Evolutionary conservation across 495 filamentous ascomycete species (phyloP).

Genomic region (Trichoderma gamsii): DNA sequence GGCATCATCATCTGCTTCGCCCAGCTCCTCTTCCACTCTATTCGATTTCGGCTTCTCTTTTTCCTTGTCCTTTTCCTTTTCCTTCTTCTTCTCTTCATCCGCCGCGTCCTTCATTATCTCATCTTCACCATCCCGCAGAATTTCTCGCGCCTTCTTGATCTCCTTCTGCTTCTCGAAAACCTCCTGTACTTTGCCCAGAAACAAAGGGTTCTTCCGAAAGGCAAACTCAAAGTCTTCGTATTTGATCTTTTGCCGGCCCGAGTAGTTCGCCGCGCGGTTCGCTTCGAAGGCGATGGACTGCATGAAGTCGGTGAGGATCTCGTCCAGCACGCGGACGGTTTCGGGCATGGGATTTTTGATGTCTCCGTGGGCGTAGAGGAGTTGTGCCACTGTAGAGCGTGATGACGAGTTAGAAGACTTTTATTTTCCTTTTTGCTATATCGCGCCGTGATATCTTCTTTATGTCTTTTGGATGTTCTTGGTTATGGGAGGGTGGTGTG

Average conservation of each 20-base stretch:
- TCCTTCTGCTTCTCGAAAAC: slow-evolving; percentile 73
- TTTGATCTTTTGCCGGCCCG: slow-evolving; percentile 89
- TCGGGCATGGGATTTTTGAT: slow-evolving; percentile 62
- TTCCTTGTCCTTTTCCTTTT: slow-evolving; percentile 25
- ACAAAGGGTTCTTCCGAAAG: slow-evolving; percentile 72
- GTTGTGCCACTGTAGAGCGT: slow-evolving; percentile 54
- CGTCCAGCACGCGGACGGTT: slow-evolving; percentile 82
- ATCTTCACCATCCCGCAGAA: slow-evolving; percentile 46
- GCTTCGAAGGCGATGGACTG: slow-evolving; percentile 87
- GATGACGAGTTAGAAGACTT: background rate
- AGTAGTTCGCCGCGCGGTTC: slow-evolving; percentile 69
- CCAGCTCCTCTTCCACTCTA: slow-evolving; percentile 34
- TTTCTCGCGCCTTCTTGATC: slow-evolving; percentile 69
- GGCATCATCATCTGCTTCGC: slow-evolving; percentile 31
- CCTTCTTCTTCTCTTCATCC: slow-evolving; percentile 35
- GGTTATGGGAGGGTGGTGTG: slow-evolving; percentile 14
- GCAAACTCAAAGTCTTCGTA: slow-evolving; percentile 96
- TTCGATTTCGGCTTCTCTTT: slow-evolving; percentile 17
- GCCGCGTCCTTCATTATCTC: slow-evolving; percentile 36
- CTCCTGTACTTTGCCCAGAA: slow-evolving; percentile 86
- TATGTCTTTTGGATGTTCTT: no score
- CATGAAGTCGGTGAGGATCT: slow-evolving; percentile 88
- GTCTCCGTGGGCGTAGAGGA: slow-evolving; percentile 87
- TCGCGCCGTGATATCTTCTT: no score
- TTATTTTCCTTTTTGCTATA: background rate